A percentile compares a stretch with the other conserved stretches of the same genome.
Evolutionary conservation across 257 asterid genomes (phyloP).

Genomic region (Nicotiana obtusifolia): DNA sequence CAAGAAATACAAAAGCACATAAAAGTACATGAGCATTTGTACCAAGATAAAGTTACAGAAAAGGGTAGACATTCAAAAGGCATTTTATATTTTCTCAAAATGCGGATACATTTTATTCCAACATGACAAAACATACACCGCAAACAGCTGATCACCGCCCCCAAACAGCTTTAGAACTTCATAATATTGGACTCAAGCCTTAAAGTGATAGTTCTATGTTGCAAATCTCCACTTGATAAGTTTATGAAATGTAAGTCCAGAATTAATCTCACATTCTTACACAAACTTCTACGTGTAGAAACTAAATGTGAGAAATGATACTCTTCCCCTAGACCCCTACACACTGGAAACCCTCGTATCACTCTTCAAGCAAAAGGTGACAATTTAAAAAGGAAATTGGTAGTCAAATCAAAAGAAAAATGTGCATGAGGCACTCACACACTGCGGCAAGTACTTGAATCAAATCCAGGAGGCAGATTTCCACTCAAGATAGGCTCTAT

Average conservation of each 20-base stretch:
- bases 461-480: slow-evolving; percentile 79
- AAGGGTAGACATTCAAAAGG: neutral
- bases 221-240: neutral
- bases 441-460: slow-evolving; percentile 80
- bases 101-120: neutral
- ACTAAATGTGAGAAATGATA: neutral
- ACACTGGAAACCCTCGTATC: neutral
- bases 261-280: neutral
- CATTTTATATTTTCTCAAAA: neutral
- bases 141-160: neutral
- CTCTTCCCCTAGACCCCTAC: neutral
- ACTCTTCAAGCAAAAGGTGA: slow-evolving; percentile 6
- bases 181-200: neutral
- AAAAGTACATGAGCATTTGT: neutral
- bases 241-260: neutral
- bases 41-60: neutral
- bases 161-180: neutral
- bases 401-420: neutral
- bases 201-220: neutral
- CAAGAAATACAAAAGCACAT: neutral
- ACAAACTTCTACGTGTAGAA: neutral
- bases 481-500: slow-evolving; percentile 84
- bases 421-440: slow-evolving; percentile 56
- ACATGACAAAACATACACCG: neutral
- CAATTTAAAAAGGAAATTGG: neutral